A percentile compares a stretch with the other conserved stretches of the same genome.
Conservation (phyloP, 1,284 basidiomycete species). For the Ceratobasidium theobromae region DNA sequence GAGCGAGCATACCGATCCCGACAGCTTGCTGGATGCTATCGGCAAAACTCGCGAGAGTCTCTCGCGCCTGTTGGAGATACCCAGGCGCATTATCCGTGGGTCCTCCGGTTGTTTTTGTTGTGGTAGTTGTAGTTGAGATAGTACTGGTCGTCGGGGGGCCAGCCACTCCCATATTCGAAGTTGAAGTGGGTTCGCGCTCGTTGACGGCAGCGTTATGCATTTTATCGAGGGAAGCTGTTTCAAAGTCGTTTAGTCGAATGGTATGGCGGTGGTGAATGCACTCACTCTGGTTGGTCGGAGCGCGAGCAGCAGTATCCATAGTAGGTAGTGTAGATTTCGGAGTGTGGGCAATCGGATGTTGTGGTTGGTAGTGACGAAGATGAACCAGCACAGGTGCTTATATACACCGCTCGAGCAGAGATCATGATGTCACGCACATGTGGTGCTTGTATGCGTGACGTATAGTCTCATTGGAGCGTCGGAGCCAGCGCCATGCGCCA, state of each 20-base stretch:
- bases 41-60: constrained; percentile 8
- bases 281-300: background rate
- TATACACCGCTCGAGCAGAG: background rate
- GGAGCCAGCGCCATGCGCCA: background rate
- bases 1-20: constrained; percentile 3
- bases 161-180: background rate
- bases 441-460: constrained; percentile 20
- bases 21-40: constrained; percentile 12
- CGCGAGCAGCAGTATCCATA: constrained; percentile 11
- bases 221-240: background rate
- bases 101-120: background rate
- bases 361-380: background rate
- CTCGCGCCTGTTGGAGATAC: constrained; percentile 13
- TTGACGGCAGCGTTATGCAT: background rate
- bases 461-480: background rate
- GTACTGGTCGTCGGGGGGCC: background rate
- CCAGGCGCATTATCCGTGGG: background rate
- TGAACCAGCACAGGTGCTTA: background rate
- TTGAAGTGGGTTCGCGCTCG: background rate
- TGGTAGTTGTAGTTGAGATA: background rate
- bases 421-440: constrained; percentile 1
- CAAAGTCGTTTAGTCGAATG: background rate
- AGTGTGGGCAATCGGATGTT: background rate
- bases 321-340: background rate
- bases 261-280: background rate